Conservation (phyloP, 345 rosid species). For the Zanthoxylum bungeanum region DNA sequence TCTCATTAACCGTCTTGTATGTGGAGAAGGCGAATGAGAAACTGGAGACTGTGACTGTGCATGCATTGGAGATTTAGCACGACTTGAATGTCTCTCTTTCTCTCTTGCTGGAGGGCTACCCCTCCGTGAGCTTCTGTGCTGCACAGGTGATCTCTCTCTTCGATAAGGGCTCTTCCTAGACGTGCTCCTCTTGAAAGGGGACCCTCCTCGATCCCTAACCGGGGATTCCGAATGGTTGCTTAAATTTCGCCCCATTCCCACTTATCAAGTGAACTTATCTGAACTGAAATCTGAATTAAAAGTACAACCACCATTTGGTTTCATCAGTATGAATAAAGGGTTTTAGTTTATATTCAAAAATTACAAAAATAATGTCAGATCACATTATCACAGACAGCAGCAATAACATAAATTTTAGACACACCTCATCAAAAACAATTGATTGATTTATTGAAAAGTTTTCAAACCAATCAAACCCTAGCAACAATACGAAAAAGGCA, state of each 20-base stretch:
- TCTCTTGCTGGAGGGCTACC: constrained; percentile 40
- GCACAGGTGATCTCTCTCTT: constrained; percentile 43
- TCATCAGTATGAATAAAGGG: background rate
- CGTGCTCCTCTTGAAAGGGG: constrained; percentile 25
- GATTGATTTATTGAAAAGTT: background rate
- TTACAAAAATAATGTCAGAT: background rate
- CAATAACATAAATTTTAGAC: background rate
- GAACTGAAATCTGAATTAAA: constrained; percentile 7
- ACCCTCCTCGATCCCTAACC: constrained; percentile 28
- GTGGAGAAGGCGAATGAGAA: constrained; percentile 73
- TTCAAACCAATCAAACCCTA: background rate
- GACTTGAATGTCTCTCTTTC: constrained; percentile 33
- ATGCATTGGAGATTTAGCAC: constrained; percentile 36
- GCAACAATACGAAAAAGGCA: too few species aligned
- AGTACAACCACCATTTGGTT: background rate
- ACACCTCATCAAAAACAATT: background rate
- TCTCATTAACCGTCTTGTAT: constrained; percentile 58
- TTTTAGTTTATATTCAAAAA: background rate
- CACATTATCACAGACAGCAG: background rate
- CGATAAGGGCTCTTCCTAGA: constrained; percentile 23
- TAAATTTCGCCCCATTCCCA: constrained; percentile 42
- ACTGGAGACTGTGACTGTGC: constrained; percentile 22
- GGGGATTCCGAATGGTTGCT: constrained; percentile 44
- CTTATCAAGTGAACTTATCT: constrained; percentile 8
- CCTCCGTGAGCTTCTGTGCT: constrained; percentile 36